Evolutionary conservation across 768 basidiomycete genomes (phyloP), one percentile per base, ranked within the genome.

Genomic region (Trametes meyenii): DNA sequence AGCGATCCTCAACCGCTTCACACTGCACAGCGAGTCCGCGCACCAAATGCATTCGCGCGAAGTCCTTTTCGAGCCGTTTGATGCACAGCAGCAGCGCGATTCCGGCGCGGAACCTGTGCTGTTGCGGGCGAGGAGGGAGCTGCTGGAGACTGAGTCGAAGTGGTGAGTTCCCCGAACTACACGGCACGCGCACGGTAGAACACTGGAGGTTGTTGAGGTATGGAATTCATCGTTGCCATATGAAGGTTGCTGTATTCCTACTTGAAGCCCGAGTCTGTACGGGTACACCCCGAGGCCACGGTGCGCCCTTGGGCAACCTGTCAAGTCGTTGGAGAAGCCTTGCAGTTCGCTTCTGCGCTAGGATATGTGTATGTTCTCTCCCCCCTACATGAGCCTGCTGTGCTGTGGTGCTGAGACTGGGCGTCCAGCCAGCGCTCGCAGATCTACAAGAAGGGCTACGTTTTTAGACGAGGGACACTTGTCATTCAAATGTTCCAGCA

Each of bases 401-500:
- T 45, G 39, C 12, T 26, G 46, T 33, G 26, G 13, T 56, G 55
- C 23, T 43, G 26, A 56, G 49, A 29, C 36, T 44, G 35, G 52
- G 33, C 21, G 29, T 43, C 35, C 55, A 86, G 89, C 19, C 83
- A 83, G 40, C 81, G 87, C 50, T 87, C 87, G 16, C 88, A 92
- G 74, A 87, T 89, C 42, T 93, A 88, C 77, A 93, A 92, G 74
- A 83, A 84, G 43, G 92, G 92, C 33, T 93, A 90, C 70, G 75
- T 85, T 23, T 94, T 94, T 71, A 79, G 88, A 29, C 77, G 88
- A 58, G 91, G 90, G 1, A 70, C 78, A 17, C 77, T 94, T 13
- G 78, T 89, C 16, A 90, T 94, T 56, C 83, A 88, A 63, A 90
- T 93, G 86, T 91, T 89, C 71, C 90, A 92, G 73, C 89, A 92